These are phyloP conservation scores for Fusarium sp. DNA, from an alignment of 2,329 filamentous ascomycete species.

Conservation along the genomic window DNA sequence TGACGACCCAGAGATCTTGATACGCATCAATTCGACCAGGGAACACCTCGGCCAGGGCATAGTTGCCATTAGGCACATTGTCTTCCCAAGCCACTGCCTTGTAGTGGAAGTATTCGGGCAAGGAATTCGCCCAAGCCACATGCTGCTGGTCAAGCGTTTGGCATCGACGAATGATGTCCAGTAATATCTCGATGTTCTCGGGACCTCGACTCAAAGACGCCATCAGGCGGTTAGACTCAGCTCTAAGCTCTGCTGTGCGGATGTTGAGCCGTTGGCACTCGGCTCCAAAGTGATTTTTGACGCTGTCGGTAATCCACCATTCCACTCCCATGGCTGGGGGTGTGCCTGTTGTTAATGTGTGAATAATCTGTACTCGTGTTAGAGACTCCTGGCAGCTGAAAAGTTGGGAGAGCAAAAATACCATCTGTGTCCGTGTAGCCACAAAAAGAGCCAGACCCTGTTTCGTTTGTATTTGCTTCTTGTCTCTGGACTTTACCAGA, in stretches of 20 bases:
- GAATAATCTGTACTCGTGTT: constrained; percentile 60
- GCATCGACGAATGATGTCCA: constrained; percentile 62
- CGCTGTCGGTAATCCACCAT: constrained; percentile 69
- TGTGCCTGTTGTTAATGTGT: constrained; percentile 65
- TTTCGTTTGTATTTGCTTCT: constrained; percentile 64
- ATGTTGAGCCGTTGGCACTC: constrained; percentile 65
- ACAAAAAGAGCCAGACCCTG: constrained; percentile 67
- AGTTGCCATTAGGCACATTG: constrained; percentile 63
- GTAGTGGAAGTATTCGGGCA: constrained; percentile 63
- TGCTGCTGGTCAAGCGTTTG: constrained; percentile 65
- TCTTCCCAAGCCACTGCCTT: constrained; percentile 68
- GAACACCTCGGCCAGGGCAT: constrained; percentile 65
- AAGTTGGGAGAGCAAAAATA: constrained; percentile 41
- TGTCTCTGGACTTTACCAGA: constrained; percentile 67
- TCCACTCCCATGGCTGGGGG: constrained; percentile 64
- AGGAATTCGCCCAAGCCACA: constrained; percentile 60
- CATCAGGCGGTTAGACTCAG: constrained; percentile 64
- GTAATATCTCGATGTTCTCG: constrained; percentile 62
- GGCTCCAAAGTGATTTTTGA: constrained; percentile 60
- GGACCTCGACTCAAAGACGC: constrained; percentile 57
- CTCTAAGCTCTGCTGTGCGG: constrained; percentile 65
- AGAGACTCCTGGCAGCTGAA: neutral
- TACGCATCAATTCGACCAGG: constrained; percentile 71
- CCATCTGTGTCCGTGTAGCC: constrained; percentile 70
- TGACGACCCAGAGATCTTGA: constrained; percentile 67